These are phyloP conservation scores for Aspergillus versicolor DNA, from an alignment of 2,329 filamentous ascomycete species.

Conservation along the genomic window DNA sequence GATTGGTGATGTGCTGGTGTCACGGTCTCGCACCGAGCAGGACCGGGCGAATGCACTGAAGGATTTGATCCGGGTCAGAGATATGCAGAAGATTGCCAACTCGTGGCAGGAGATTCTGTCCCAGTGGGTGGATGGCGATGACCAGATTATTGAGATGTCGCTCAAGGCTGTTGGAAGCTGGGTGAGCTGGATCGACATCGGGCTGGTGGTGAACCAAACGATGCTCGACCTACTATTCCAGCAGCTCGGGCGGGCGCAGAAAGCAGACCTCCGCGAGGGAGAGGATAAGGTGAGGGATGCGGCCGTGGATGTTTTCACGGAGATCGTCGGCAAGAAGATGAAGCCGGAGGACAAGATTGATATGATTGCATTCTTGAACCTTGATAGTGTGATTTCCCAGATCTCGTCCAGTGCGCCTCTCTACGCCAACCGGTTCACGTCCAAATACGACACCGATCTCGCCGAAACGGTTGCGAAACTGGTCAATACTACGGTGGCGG, in stretches of 20 bases:
- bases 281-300: constrained; percentile 84
- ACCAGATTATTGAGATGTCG: constrained; percentile 78
- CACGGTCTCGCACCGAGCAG: constrained; percentile 72
- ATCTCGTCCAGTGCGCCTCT: constrained; percentile 81
- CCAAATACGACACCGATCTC: constrained; percentile 90
- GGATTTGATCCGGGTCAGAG: constrained; percentile 80
- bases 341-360: constrained; percentile 88
- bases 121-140: constrained; percentile 70
- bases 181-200: constrained; percentile 99
- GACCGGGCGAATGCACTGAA: constrained; percentile 88
- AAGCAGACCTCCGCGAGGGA: constrained; percentile 61
- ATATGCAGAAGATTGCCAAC: constrained; percentile 81
- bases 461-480: constrained; percentile 94
- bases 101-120: constrained; percentile 91
- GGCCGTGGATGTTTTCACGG: constrained; percentile 90
- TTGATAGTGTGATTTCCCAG: constrained; percentile 80
- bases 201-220: constrained; percentile 82
- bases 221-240: constrained; percentile 85
- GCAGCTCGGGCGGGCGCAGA: constrained; percentile 73
- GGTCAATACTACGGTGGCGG: constrained; percentile 83
- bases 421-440: constrained; percentile 73
- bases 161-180: constrained; percentile 91
- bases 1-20: constrained; percentile 88
- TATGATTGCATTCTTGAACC: constrained; percentile 86
- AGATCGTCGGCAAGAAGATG: constrained; percentile 99